Evolutionary conservation across 768 basidiomycete genomes (phyloP).

Genomic region (Omphalotus guepiniiformis): DNA sequence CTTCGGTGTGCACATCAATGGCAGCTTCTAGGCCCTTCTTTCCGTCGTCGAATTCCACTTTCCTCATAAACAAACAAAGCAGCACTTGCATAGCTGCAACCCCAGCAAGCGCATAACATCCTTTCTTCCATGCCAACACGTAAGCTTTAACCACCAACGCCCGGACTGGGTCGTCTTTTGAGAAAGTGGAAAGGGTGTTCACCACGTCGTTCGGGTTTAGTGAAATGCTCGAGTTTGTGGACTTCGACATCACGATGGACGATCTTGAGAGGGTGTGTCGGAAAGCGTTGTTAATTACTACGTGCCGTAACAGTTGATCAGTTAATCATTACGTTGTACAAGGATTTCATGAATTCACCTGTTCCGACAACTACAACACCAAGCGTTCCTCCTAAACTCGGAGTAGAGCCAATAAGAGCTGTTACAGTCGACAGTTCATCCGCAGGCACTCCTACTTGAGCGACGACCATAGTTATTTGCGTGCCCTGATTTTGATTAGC

Average conservation of each 20-base stretch:
- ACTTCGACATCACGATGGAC: neutral
- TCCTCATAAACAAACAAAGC: conserved; percentile 15
- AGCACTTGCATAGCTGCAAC: conserved; percentile 19
- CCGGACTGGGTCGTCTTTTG: conserved; percentile 8
- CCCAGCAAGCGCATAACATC: conserved; percentile 17
- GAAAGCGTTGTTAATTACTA: conserved; percentile 23
- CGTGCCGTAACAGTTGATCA: neutral
- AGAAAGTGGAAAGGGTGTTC: conserved; percentile 10
- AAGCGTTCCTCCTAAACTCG: conserved; percentile 21
- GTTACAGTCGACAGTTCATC: conserved; percentile 22
- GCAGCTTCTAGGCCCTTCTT: too few species aligned
- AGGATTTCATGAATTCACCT: conserved; percentile 6
- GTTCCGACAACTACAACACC: conserved; percentile 23
- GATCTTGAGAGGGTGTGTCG: conserved; percentile 8
- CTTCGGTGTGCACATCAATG: too few species aligned
- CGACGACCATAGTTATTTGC: conserved; percentile 20
- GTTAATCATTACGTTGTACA: neutral
- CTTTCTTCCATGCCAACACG: conserved; percentile 18
- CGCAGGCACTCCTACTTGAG: conserved; percentile 19
- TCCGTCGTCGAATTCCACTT: conserved; percentile 5
- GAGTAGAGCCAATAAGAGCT: conserved; percentile 17
- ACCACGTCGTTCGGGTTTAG: conserved; percentile 20
- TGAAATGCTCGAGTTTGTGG: conserved; percentile 6
- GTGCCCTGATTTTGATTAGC: too few species aligned
- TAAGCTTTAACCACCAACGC: conserved; percentile 15